phyloP scores from a whole-genome alignment of 2,329 filamentous ascomycete genomes.

The Aureobasidium uvarum region DNA sequence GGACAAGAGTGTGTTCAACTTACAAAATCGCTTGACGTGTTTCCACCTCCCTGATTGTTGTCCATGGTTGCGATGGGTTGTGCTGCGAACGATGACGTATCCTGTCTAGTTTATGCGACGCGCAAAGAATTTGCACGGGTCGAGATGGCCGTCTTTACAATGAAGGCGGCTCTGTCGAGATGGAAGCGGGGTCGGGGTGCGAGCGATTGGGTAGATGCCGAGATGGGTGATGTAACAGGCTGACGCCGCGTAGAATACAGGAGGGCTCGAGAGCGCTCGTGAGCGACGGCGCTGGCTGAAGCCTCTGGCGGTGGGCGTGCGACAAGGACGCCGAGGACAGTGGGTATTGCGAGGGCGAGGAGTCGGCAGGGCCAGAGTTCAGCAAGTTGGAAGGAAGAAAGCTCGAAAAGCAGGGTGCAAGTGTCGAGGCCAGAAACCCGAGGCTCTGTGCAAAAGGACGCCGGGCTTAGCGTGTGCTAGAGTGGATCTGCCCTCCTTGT shows the following conservation, averaged over 20 bases:
- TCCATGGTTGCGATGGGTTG: constrained; percentile 43
- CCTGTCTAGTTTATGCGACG: constrained; percentile 9
- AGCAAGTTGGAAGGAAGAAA: constrained; percentile 3
- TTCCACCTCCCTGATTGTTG: constrained; percentile 46
- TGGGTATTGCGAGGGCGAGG: background rate
- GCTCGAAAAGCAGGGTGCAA: constrained; percentile 22
- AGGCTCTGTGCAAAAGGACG: constrained; percentile 23
- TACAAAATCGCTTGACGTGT: constrained; percentile 95
- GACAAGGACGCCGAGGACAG: background rate
- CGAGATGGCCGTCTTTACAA: background rate
- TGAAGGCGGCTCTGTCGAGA: background rate
- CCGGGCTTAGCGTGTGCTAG: constrained; percentile 3
- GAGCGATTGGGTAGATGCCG: constrained; percentile 8
- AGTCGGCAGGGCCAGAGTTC: background rate
- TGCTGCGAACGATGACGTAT: constrained; percentile 19
- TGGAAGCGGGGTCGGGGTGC: constrained; percentile 13
- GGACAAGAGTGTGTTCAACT: constrained; percentile 45
- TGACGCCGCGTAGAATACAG: background rate
- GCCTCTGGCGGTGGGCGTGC: background rate
- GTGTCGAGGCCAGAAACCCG: constrained; percentile 15
- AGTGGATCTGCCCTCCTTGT: constrained; percentile 21
- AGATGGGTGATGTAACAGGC: constrained; percentile 15
- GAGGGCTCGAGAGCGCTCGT: background rate
- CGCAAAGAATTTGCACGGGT: constrained; percentile 13
- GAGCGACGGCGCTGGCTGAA: constrained; percentile 1